Evolutionary conservation across 495 filamentous ascomycete genomes (phyloP), one percentile per base, ranked within the genome.

Genomic region (Penicillium pulvis): DNA sequence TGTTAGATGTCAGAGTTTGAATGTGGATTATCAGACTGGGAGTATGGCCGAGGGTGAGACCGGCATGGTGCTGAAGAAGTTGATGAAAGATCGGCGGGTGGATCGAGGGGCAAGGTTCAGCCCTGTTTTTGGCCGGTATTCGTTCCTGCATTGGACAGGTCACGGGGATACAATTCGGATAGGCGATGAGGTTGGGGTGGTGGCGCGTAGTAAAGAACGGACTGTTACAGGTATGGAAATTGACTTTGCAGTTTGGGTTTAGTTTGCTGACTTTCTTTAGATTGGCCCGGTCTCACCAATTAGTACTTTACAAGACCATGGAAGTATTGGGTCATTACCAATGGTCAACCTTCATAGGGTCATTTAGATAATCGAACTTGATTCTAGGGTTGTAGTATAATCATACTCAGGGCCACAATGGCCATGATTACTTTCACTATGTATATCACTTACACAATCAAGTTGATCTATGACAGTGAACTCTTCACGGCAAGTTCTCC

Each of bases 41-140:
- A 80, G 81, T 66, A 81, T 80, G 57, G 87, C 83, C 0, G 79
- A 68, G 7, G 87, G 85, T 0, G 85, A 89, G 71, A 71, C 74
- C n/a, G 90, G 89, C 1, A 75, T 68, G 16, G 79, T 93, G 11
- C 70, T 95, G 53, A 93, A 93, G 78, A 87, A 86, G 62, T 65
- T 95, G 61, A 87, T 88, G 81, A 84, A 79, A 54, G 90, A 93
- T 73, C 81, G 92, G 43, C 75, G 92, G 57, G 89, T 95, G 3
- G 92, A 96, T 73, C 46, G 58, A 20, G 91, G 91, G 0, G 78
- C 77, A 2, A 90, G 84, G 69, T 94, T 83, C 70, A 86, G 82
- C 70, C 92, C 92, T 41, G 83, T 94, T 1, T 95, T 93, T 83
- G 92, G 92, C 23, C 77, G 91, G 46, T 96, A 95, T 75, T 85